Evolutionary conservation across 2,329 filamentous ascomycete species (phyloP), one percentile per base, ranked within the genome.

Genomic region (Aspergillus carbonarius): DNA sequence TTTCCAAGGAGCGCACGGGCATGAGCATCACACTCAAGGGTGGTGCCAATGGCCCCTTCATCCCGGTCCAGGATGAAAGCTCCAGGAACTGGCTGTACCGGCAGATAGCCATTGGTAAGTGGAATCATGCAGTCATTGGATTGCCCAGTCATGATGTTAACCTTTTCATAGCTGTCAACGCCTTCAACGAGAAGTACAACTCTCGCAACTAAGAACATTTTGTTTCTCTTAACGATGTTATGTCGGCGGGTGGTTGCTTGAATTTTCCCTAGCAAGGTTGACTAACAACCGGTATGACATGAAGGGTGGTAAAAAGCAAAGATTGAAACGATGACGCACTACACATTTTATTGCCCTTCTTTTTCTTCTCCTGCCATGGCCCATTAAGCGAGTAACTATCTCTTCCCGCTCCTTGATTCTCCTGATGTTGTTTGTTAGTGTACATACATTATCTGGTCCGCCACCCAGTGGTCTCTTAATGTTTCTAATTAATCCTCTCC

Each of bases 1-100:
- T 99, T 64, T 90, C 89, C 47, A 99, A 98, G 80, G 96, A 99
- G 81, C 83, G 95, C 54, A 99, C 95, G 0, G 96, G 95, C 0
- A 87, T 99, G 77, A 93, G 91, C 66, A 85, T 99, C 62, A 88
- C 90, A 48, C 79, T 98, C 64, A 90, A 96, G 66, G 93, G 93
- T 10, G 93, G 93, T 3, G 91, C 89, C 2, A 96, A 96, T 72
- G 95, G 95, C 0, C 95, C 95, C 2, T 99, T 98, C 71, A 88
- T 99, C 6, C 95, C 95, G 0, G 90, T 98, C 5, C 88, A 87
- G n/a, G 92, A 96, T 68, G 93, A 97, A 75, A 90, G 88, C 60
- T 80, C 80, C 48, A 76, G 86, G 69, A 88, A 88, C 69, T 88
- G 85, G 85, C 75, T 88, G 64, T 88, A 88, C 66, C 79, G 76